phyloP scores from a whole-genome alignment of 2,329 filamentous ascomycete species.

The Dactylellina parvicollis region DNA sequence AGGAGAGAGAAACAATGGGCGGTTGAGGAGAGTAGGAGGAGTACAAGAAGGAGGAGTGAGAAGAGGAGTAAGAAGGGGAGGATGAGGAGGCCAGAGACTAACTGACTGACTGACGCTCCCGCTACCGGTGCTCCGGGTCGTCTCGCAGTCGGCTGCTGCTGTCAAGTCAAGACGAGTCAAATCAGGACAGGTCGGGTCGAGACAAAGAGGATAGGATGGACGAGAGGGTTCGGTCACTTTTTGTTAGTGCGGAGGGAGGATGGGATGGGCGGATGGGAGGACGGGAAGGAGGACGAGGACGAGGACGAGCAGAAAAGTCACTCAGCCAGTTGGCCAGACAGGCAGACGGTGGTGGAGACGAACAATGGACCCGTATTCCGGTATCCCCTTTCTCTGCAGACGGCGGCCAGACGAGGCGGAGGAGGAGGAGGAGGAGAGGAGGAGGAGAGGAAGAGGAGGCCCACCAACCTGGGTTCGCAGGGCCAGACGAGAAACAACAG shows the following conservation, averaged over 20 bases:
- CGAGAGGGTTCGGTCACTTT: no score
- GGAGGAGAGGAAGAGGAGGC: slow-evolving; percentile 23
- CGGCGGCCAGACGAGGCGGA: no score
- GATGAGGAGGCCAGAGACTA: not conserved
- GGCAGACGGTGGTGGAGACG: not conserved
- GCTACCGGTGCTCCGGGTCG: not conserved
- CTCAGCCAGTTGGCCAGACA: not conserved
- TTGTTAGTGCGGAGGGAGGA: slow-evolving; percentile 6
- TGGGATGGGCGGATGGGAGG: not conserved
- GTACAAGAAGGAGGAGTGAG: not conserved
- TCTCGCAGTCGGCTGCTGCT: not conserved
- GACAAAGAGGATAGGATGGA: not conserved
- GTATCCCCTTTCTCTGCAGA: no score
- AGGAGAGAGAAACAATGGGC: no score
- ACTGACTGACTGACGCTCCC: not conserved
- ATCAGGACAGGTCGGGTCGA: no score
- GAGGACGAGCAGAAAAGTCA: not conserved
- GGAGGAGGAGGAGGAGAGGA: not conserved
- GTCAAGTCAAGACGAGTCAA: no score
- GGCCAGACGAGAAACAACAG: not conserved
- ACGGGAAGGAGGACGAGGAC: not conserved
- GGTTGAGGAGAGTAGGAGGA: not conserved
- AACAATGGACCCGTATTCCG: no score
- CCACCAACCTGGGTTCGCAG: slow-evolving; percentile 51
- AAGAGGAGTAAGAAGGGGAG: not conserved